These are phyloP conservation scores for Paramecium tetraurelia DNA, from an alignment of 73 alveolate genomes.

Conservation along the genomic window DNA sequence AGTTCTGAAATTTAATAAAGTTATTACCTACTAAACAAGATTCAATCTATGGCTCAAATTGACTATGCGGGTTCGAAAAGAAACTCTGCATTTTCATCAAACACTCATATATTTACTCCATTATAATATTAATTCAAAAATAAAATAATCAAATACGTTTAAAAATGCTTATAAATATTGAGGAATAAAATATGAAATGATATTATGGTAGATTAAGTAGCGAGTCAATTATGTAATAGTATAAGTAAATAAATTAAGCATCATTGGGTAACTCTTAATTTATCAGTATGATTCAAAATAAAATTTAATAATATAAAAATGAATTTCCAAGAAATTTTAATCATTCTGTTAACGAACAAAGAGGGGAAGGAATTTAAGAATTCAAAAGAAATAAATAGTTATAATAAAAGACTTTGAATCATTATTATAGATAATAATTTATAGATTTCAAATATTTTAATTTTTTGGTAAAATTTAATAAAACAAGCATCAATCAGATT, in stretches of 20 bases:
- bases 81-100: not conserved
- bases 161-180: not conserved
- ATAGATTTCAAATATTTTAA: not conserved
- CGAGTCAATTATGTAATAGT: no score
- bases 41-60: not conserved
- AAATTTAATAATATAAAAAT: no score
- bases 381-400: not conserved
- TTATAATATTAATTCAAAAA: not conserved
- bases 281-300: no score
- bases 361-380: not conserved
- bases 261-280: no score
- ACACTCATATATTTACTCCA: not conserved
- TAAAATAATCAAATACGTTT: not conserved
- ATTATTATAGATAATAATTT: no score
- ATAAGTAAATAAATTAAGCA: no score
- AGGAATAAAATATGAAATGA: not conserved
- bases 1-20: not conserved
- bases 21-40: not conserved
- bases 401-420: not conserved
- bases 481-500: not conserved
- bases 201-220: not conserved
- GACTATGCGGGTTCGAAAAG: not conserved
- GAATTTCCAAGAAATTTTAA: no score
- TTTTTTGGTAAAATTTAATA: not conserved
- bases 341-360: no score